Base-by-base conservation (phyloP, 1,284 basidiomycete genomes). In the Neonothopanus nambi region DNA sequence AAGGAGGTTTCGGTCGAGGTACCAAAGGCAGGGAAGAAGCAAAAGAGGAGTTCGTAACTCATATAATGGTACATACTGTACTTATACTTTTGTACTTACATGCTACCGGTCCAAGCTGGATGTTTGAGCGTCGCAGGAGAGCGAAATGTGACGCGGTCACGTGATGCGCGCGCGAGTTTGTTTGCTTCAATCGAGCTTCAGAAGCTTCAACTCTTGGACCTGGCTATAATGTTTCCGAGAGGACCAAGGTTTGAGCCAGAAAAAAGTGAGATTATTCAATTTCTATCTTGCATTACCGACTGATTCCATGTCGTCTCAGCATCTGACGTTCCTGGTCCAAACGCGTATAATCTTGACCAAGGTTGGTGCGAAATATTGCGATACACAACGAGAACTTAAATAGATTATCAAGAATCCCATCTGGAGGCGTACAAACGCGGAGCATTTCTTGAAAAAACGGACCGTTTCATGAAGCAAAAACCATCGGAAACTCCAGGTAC, bases 391-490 rank as follows among this genome's bases (percentile, higher is more conserved):
- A 21, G 15, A 9, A n/a, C 45, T 21, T 15, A 23, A 28, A 8
- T 13, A 11, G 3, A 4, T 9, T 21, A 5, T 15, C 15, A 28
- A 77, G 77, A 75, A 30, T 73, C 76, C 12, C 69, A 73, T 20
- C 68, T 71, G 17, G 78, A 81, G 38, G 63, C 71, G 8, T 79
- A 83, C 61, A 84, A 83, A 61, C 73, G 74, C 15, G 79, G 80
- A 2, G 79, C 79, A 21, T 79, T 82, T 56, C 66, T 81, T 1
- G 81, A 83, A 66, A 82, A 80, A 59, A 67, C 77, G 3, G 74
- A 78, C 44, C 30, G 30, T 13, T 33, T 33, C 30, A 73, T 52
- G 59, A 63, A 23, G 21, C 20, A 49, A 41, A 42, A 17, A 18
- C 30, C 39, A 6, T 66, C 70, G 0, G 72, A 78, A 7, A 61